These are phyloP conservation scores for Aspergillus piperis DNA, from an alignment of 2,329 filamentous ascomycete genomes.

Conservation along the genomic window DNA sequence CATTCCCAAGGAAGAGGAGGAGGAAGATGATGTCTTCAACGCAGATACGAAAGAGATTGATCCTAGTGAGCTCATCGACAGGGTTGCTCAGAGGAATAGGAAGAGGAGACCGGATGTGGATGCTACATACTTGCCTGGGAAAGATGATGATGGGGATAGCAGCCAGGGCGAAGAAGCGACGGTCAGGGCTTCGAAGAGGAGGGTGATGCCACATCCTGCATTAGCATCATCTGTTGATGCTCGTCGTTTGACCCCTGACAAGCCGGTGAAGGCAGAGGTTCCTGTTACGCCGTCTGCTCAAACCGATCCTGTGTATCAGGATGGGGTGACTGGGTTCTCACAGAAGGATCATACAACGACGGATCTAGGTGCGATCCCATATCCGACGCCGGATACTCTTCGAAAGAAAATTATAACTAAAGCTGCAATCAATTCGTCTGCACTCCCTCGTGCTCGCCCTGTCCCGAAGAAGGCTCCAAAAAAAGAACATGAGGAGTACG, in stretches of 20 bases:
- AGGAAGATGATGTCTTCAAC: not conserved
- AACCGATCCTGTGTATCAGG: not conserved
- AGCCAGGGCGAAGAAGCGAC: slow-evolving; percentile 13
- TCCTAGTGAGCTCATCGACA: not conserved
- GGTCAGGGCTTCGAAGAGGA: not conserved
- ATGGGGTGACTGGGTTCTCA: not conserved
- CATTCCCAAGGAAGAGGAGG: not conserved
- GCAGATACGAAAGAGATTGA: not conserved
- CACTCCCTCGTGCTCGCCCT: not conserved
- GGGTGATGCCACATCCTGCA: not conserved
- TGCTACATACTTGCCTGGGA: slow-evolving; percentile 4
- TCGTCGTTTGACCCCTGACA: slow-evolving; percentile 12
- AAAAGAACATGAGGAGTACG: not conserved
- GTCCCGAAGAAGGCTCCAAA: not conserved
- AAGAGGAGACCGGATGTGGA: slow-evolving; percentile 5
- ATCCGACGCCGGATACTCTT: not conserved
- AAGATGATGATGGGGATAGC: slow-evolving; percentile 16
- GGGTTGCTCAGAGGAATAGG: not conserved
- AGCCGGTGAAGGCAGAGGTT: not conserved
- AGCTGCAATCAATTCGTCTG: not conserved
- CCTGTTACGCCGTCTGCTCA: not conserved
- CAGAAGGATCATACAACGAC: not conserved
- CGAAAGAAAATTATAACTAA: not conserved
- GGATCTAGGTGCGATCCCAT: not conserved
- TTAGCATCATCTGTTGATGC: not conserved